phyloP scores from a whole-genome alignment of 306 rosid species.

The Ceratonia siliqua region DNA sequence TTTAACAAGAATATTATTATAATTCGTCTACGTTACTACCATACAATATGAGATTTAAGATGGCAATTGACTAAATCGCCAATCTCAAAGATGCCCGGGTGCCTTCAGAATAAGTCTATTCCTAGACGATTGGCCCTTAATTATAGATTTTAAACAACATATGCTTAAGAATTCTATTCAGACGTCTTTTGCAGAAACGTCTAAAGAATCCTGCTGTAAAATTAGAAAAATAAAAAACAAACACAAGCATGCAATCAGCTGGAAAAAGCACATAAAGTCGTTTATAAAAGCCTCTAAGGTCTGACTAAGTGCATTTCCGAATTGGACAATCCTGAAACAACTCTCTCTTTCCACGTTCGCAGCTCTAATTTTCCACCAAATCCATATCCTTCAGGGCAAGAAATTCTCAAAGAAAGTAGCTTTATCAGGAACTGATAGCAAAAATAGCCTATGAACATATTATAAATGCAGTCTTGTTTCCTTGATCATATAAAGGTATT shows the following conservation, averaged over 20 bases:
- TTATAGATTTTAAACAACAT: background rate
- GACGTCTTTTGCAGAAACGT: background rate
- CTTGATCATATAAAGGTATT: constrained; percentile 22
- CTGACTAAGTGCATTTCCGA: constrained; percentile 20
- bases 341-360: constrained; percentile 33
- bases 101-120: background rate
- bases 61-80: background rate
- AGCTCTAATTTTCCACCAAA: constrained; percentile 34
- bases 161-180: background rate
- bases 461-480: background rate
- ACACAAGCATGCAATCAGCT: constrained; percentile 36
- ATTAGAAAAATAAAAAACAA: constrained; percentile 1
- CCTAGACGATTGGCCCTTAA: constrained; percentile 3
- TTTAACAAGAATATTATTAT: background rate
- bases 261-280: constrained; percentile 33
- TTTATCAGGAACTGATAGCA: constrained; percentile 36
- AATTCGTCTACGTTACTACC: background rate
- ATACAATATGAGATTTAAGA: background rate
- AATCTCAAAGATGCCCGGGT: background rate
- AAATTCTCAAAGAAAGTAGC: constrained; percentile 40
- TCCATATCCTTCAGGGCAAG: constrained; percentile 38
- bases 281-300: constrained; percentile 9
- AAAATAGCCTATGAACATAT: constrained; percentile 34
- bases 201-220: background rate
- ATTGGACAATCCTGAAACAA: constrained; percentile 25